Percentiles rank a stretch among this genome's conserved stretches.
phyloP scores from a whole-genome alignment of 169 alveolate species.

The Cryptosporidium bovis region DNA sequence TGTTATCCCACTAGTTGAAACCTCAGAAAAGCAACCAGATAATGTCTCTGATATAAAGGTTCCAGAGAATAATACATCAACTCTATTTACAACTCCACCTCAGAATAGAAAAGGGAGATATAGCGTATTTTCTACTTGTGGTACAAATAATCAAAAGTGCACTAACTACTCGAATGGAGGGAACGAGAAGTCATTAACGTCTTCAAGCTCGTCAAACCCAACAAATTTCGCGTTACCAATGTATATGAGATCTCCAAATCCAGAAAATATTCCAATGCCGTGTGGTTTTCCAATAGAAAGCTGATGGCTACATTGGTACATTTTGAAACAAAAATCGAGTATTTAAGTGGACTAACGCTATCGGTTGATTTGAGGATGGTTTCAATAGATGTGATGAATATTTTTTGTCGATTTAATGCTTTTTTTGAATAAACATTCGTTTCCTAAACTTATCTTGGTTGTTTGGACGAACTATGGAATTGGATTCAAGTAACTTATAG shows the following conservation, averaged over 20 bases:
- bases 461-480: no score
- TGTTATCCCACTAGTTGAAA: neutral
- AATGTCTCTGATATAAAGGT: neutral
- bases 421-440: neutral
- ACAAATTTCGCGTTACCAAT: conserved; percentile 72
- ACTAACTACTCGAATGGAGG: conserved; percentile 3
- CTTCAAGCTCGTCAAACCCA: conserved; percentile 51
- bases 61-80: neutral
- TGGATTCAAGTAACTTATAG: neutral
- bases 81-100: conserved; percentile 60
- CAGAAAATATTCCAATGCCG: conserved; percentile 73
- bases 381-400: no score
- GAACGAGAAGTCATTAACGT: conserved; percentile 16
- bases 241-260: conserved; percentile 75
- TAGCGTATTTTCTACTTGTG: conserved; percentile 39
- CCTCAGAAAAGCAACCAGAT: neutral
- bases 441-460: no score
- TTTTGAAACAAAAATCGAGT: neutral
- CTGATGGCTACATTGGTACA: neutral
- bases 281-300: conserved; percentile 69
- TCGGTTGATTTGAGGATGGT: neutral
- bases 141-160: conserved; percentile 46
- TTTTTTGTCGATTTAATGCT: neutral
- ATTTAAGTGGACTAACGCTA: neutral
- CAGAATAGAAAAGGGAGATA: conserved; percentile 47